These are phyloP conservation scores for Cenococcum geophilum DNA, from an alignment of 495 filamentous ascomycete species.

Conservation along the genomic window DNA sequence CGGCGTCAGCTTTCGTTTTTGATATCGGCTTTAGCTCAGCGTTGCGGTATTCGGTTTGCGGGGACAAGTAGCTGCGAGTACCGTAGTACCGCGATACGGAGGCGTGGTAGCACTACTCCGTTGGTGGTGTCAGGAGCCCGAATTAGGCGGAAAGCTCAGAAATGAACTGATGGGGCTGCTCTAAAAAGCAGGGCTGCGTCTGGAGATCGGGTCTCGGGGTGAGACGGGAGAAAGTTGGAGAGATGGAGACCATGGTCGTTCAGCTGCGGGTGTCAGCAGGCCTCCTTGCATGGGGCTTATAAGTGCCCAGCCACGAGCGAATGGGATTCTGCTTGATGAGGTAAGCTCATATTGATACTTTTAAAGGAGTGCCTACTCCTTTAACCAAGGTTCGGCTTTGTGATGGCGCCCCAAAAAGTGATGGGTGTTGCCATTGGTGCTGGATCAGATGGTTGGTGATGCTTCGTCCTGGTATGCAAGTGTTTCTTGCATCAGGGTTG, in stretches of 20 bases:
- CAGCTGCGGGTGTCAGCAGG: constrained; percentile 28
- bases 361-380: background rate
- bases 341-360: background rate
- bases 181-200: background rate
- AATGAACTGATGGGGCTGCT: background rate
- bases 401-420: constrained; percentile 13
- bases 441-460: constrained; percentile 1
- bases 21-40: background rate
- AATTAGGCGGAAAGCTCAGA: background rate
- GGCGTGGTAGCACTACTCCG: background rate
- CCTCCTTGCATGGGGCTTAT: constrained; percentile 21
- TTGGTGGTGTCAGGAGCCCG: background rate
- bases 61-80: background rate
- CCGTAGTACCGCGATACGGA: background rate
- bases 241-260: constrained; percentile 2
- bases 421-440: constrained; percentile 19
- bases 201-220: background rate
- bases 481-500: constrained; percentile 9
- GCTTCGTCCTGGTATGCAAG: constrained; percentile 16
- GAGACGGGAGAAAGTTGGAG: background rate
- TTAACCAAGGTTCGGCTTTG: background rate
- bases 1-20: background rate
- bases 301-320: background rate
- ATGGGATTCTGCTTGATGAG: background rate
- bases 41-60: background rate